phyloP scores from a whole-genome alignment of 2,329 filamentous ascomycete genomes.

The Hortaea werneckii region DNA sequence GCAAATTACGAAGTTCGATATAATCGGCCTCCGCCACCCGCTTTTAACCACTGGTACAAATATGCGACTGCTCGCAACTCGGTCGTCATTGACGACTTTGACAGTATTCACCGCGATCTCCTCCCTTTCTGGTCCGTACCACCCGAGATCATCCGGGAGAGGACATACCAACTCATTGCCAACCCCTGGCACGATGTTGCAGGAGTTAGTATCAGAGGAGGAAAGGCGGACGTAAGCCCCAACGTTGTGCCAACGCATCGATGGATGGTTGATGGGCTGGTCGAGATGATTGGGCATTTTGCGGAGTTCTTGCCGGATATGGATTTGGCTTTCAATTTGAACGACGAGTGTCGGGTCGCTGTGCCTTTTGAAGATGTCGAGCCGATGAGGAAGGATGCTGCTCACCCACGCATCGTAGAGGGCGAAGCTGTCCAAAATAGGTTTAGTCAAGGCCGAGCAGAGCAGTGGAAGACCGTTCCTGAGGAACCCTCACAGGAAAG shows the following conservation, averaged over 20 bases:
- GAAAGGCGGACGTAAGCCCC: conserved; percentile 39
- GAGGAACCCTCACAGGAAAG: conserved; percentile 19
- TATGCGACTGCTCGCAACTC: conserved; percentile 44
- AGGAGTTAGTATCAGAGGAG: conserved; percentile 46
- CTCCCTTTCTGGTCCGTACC: conserved; percentile 45
- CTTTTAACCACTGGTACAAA: conserved; percentile 51
- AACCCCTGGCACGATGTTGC: conserved; percentile 47
- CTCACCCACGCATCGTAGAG: conserved; percentile 12
- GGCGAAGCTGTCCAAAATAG: conserved; percentile 7
- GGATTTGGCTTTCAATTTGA: conserved; percentile 54
- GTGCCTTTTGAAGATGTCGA: conserved; percentile 40
- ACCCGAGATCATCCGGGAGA: conserved; percentile 41
- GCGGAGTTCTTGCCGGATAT: conserved; percentile 49
- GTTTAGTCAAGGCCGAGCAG: conserved; percentile 30
- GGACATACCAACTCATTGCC: conserved; percentile 43
- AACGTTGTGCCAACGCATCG: conserved; percentile 45
- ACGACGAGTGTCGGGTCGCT: conserved; percentile 49
- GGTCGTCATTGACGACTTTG: conserved; percentile 49
- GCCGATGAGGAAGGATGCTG: conserved; percentile 18
- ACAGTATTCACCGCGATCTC: conserved; percentile 48
- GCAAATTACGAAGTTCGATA: conserved; percentile 44
- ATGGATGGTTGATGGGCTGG: conserved; percentile 49
- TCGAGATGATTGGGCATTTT: conserved; percentile 45
- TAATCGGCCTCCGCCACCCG: conserved; percentile 45
- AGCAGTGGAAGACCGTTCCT: conserved; percentile 29